A percentile compares a stretch with the other conserved stretches of the same genome.
These are phyloP conservation scores for Fusarium algeriense DNA, from an alignment of 2,329 filamentous ascomycete genomes.

Conservation along the genomic window DNA sequence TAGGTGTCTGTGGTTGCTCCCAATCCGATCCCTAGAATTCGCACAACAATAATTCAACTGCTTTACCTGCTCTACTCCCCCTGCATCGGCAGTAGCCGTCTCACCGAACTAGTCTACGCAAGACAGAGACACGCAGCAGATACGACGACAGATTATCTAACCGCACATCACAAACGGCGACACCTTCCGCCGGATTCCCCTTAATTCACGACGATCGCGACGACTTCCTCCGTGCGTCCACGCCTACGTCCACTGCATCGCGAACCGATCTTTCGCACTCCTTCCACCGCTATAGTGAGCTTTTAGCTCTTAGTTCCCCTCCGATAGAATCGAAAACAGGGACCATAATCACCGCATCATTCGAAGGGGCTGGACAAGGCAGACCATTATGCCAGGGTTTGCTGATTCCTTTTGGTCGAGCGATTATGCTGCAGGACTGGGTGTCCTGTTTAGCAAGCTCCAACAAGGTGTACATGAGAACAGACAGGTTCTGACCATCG, in stretches of 20 bases:
- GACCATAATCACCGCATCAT: slow-evolving; percentile 23
- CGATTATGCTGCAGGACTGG: slow-evolving; percentile 95
- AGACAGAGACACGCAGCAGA: slow-evolving; percentile 45
- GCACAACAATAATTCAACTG: slow-evolving; percentile 35
- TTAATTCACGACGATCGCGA: slow-evolving; percentile 31
- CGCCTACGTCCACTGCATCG: slow-evolving; percentile 17
- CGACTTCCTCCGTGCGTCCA: slow-evolving; percentile 22
- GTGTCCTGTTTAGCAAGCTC: slow-evolving; percentile 94
- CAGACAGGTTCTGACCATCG: slow-evolving; percentile 90
- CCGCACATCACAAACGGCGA: slow-evolving; percentile 28
- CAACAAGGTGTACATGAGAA: slow-evolving; percentile 97
- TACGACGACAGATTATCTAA: slow-evolving; percentile 27
- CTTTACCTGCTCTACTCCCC: slow-evolving; percentile 31
- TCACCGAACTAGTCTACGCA: slow-evolving; percentile 42
- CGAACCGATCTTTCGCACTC: slow-evolving; percentile 22
- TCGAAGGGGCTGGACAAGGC: slow-evolving; percentile 45
- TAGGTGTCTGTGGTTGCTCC: slow-evolving; percentile 13
- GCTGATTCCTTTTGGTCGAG: slow-evolving; percentile 97
- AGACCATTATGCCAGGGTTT: slow-evolving; percentile 81
- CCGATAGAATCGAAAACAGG: slow-evolving; percentile 19
- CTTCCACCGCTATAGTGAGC: slow-evolving; percentile 25
- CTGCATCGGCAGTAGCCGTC: slow-evolving; percentile 44
- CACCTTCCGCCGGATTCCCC: slow-evolving; percentile 12
- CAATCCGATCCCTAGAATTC: slow-evolving; percentile 28
- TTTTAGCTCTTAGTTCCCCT: slow-evolving; percentile 21